Evolutionary conservation across 163 green algal species (phyloP), one percentile per base, ranked within the genome.

Genomic region (Trebouxia gelatinosa): DNA sequence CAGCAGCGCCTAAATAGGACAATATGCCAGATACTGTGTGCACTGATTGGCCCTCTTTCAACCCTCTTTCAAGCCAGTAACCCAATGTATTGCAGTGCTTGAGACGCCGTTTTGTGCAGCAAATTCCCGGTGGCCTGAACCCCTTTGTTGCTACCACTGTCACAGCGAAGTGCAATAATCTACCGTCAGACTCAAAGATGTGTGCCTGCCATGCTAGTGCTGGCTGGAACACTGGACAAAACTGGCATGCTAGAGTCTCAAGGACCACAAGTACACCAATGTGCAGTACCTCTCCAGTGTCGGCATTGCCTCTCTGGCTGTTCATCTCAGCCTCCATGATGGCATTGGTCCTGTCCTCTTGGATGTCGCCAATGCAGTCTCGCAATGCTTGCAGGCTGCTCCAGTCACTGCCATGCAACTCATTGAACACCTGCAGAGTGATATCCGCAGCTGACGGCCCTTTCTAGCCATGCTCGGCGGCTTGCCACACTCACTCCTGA

Each of bases 241-340:
- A 54, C 9, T 9, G 13, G 43, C 43, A 13, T 54, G 13, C 43
- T 23, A 54, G n/a, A n/a, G n/a, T n/a, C n/a, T 54, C 9, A 54
- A 54, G 13, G 43, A 54, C 11, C 13, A 54, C 43, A 54, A 54
- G 43, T 13, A 23, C 11, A 9, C 11, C 57, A 66, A 35, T 35
- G 23, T 32, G 68, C 68, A 51, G 54, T 26, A 65, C 81, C 81
- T 86, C 78, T 37, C 82, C 82, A 17, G 43, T 64, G 5, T 74
- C 58, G 2, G 70, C 75, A 29, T 77, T 66, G 40, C 91, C 89
- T 9, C 83, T 79, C 81, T 96, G 90, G 0, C 74, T 74, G 21
- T 78, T 62, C 72, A 95, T 87, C 87, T 97, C 91, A 2, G 78
- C 82, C 34, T 95, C 86, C 82, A 97, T 85, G 43, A 97, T 61